Evolutionary conservation across 2,329 filamentous ascomycete species (phyloP), one percentile per base, ranked within the genome.

Genomic region (Pseudocercospora pini-densiflorae): DNA sequence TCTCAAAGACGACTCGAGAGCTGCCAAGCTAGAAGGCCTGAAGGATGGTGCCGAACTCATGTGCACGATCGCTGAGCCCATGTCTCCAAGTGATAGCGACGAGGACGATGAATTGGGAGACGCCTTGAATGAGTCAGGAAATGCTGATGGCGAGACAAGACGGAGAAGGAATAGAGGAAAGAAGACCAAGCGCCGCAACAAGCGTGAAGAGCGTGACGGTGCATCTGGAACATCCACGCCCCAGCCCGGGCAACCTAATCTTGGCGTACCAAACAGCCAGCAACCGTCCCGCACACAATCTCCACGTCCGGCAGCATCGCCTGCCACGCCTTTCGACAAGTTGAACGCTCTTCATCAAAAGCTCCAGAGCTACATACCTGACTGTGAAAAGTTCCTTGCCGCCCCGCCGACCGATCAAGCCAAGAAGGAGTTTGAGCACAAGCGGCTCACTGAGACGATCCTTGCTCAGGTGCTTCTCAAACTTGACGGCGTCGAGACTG

Each of bases 391-490:
- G 24, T 94, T 88, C 76, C 84, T 86, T 21, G 81, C 80, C 5
- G 81, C 84, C 8, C 89, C 92, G 10, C 92, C 92, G 0, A 76
- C 79, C 3, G 90, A 93, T 60, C 75, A 81, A 45, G 89, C 89
- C 77, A 92, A 91, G 82, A 83, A 87, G 59, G 85, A 86, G 14
- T 91, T 93, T 36, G 90, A 94, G 74, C 90, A 94, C 77, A 89
- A 90, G 76, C 89, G 87, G 76, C 78, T 95, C 19, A 89, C 88
- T 3, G 92, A 95, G 81, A 92, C 89, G 4, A 86, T 93, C 45
- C 83, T 95, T 83, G 88, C 90, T 68, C 90, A 93, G 72, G 87
- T 93, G 2, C 75, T 94, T 43, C 80, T 95, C 70, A 94, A 94
- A 80, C 79, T 93, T 45, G 92, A 95, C 76, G 89, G 86, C 23